Evolutionary conservation across 1,139 yeast species (phyloP), one percentile per base, ranked within the genome.

Genomic region (Nakaseomyces kungkrabaensis): DNA sequence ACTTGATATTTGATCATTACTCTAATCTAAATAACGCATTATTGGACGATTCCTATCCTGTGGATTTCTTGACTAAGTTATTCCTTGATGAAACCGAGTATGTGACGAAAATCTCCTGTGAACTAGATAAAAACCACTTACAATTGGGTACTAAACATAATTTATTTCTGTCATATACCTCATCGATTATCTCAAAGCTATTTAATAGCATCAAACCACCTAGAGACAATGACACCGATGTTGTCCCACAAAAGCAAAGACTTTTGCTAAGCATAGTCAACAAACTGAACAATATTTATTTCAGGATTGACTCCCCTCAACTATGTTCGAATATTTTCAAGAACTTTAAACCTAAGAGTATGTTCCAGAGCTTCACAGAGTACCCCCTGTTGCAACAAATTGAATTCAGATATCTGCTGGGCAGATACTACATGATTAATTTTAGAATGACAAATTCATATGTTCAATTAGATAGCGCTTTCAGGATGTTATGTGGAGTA

Each of bases 241-340:
- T 31, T n/a, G 48, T 36, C 8, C 59, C 65, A 1, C 57, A 51
- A 32, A 65, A 65, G 46, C 68, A 64, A 49, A 51, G 54, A 34
- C 57, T 63, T 24, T 47, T 65, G 26, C 51, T 65, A 34, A 59
- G 61, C 50, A 46, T 64, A 27, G 64, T 65, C 5, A 65, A 64
- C 49, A 60, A 59, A 45, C 49, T 65, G 51, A 65, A 62, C 50
- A 63, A 63, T 45, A 58, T 64, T 10, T 65, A 64, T 50, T 63
- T 65, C 52, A 51, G 51, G 37, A 64, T 65, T 24, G 56, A 59
- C 25, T 63, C 69, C 6, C 66, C 68, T 4, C 65, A 65, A 37
- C 51, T 65, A 37, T 64, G 69, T 51, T 60, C 67, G 11, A 65
- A 65, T 46, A 63, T 65, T 25, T 65, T 65, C 53, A 63, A 62